Evolutionary conservation across 139 green algal genomes (phyloP).

Genomic region (Picochlorum sp.): DNA sequence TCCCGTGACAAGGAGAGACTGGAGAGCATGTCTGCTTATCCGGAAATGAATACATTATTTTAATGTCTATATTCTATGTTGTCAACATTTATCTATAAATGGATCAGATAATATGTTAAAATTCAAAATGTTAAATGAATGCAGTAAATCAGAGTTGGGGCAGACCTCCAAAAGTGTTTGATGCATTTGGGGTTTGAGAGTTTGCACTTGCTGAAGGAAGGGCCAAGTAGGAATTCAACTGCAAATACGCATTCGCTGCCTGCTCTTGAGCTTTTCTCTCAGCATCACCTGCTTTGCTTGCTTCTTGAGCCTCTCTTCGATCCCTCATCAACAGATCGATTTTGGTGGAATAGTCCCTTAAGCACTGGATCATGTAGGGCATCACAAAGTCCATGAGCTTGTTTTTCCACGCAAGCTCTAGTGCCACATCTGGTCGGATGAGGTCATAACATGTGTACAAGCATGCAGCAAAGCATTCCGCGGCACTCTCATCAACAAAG

Average conservation of each 20-base stretch:
- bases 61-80: too few species aligned
- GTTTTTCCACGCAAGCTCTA: slow-evolving; percentile 96
- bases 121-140: neutral
- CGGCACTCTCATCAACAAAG: slow-evolving; percentile 66
- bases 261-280: slow-evolving; percentile 33
- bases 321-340: slow-evolving; percentile 48
- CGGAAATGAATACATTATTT: too few species aligned
- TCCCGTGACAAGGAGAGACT: neutral
- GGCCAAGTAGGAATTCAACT: slow-evolving; percentile 28
- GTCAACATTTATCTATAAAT: too few species aligned
- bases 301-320: slow-evolving; percentile 34
- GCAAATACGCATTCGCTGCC: slow-evolving; percentile 43
- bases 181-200: too few species aligned
- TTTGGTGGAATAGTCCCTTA: slow-evolving; percentile 86
- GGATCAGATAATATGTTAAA: neutral
- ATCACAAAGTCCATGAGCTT: slow-evolving; percentile 83
- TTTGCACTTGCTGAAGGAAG: too few species aligned
- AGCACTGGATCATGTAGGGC: slow-evolving; percentile 91
- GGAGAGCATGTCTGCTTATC: neutral
- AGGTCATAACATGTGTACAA: slow-evolving; percentile 98
- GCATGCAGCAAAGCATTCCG: slow-evolving; percentile 94
- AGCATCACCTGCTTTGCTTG: slow-evolving; percentile 17
- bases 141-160: neutral
- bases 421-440: slow-evolving; percentile 81
- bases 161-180: neutral